phyloP scores from a whole-genome alignment of 805 yeast species.

The Clavispora santaluciae region DNA sequence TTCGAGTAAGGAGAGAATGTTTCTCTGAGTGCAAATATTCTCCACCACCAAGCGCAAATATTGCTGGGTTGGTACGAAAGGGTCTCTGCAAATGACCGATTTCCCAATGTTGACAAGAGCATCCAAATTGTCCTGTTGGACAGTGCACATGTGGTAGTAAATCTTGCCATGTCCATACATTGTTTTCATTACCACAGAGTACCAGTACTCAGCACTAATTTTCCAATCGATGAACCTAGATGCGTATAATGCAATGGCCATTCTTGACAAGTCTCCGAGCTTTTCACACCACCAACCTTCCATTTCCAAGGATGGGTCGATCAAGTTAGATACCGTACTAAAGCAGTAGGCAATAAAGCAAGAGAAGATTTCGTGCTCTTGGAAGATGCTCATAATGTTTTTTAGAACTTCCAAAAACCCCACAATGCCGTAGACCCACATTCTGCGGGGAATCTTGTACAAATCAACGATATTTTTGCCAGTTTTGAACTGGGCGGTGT shows the following conservation, averaged over 20 bases:
- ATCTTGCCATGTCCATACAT: slow-evolving; percentile 82
- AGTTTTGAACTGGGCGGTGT: slow-evolving; percentile 51
- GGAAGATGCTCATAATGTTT: slow-evolving; percentile 66
- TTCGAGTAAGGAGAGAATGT: slow-evolving; percentile 54
- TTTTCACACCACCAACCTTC: slow-evolving; percentile 82
- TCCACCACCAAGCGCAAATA: slow-evolving; percentile 75
- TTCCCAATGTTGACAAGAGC: slow-evolving; percentile 78
- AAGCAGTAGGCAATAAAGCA: slow-evolving; percentile 73
- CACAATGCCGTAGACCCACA: slow-evolving; percentile 85
- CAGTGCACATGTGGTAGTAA: slow-evolving; percentile 84
- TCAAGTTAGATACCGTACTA: slow-evolving; percentile 49
- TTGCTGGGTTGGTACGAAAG: slow-evolving; percentile 78
- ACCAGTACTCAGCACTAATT: slow-evolving; percentile 79
- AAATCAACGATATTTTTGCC: slow-evolving; percentile 74
- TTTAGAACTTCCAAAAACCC: slow-evolving; percentile 74
- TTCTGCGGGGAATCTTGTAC: slow-evolving; percentile 70
- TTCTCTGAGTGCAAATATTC: slow-evolving; percentile 64
- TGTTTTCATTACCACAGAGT: slow-evolving; percentile 63
- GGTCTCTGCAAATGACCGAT: slow-evolving; percentile 73
- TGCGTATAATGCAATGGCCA: slow-evolving; percentile 82
- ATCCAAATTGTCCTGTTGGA: slow-evolving; percentile 70
- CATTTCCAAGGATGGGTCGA: slow-evolving; percentile 53
- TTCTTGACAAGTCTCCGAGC: slow-evolving; percentile 77
- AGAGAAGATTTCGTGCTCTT: slow-evolving; percentile 73
- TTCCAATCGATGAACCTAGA: slow-evolving; percentile 85